phyloP scores from a whole-genome alignment of 257 asterid species.

The Datura wrightii region DNA sequence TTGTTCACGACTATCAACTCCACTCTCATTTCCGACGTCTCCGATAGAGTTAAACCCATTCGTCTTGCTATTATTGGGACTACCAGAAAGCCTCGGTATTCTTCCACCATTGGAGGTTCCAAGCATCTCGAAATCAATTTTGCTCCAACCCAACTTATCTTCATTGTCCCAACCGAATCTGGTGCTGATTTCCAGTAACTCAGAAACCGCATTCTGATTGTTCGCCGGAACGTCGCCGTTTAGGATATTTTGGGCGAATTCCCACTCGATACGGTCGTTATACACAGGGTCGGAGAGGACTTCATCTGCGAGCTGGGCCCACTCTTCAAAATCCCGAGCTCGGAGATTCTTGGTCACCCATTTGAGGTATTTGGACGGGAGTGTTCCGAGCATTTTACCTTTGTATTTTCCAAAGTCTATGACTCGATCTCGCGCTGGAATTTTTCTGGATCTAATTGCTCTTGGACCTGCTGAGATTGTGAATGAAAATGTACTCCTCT shows the following conservation, averaged over 20 bases:
- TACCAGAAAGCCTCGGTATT: conserved; percentile 57
- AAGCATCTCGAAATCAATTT: conserved; percentile 68
- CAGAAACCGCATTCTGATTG: conserved; percentile 49
- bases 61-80: neutral
- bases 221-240: conserved; percentile 50
- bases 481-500: neutral
- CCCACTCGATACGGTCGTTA: conserved; percentile 88
- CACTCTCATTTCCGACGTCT: neutral
- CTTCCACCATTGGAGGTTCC: conserved; percentile 81
- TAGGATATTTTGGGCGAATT: conserved; percentile 68
- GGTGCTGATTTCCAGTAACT: conserved; percentile 63
- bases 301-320: conserved; percentile 82
- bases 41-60: no score
- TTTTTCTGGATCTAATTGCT: neutral
- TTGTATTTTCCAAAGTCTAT: conserved; percentile 75
- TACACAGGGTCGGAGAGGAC: conserved; percentile 76
- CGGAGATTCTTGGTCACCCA: conserved; percentile 81
- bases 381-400: conserved; percentile 83
- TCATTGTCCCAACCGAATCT: conserved; percentile 81
- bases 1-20: neutral
- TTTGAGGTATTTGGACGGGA: conserved; percentile 74
- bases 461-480: neutral
- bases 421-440: conserved; percentile 68
- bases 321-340: conserved; percentile 70
- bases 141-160: conserved; percentile 74